Conservation (phyloP, 108 stramenopile species). For the Pelagomonas calceolata region DNA sequence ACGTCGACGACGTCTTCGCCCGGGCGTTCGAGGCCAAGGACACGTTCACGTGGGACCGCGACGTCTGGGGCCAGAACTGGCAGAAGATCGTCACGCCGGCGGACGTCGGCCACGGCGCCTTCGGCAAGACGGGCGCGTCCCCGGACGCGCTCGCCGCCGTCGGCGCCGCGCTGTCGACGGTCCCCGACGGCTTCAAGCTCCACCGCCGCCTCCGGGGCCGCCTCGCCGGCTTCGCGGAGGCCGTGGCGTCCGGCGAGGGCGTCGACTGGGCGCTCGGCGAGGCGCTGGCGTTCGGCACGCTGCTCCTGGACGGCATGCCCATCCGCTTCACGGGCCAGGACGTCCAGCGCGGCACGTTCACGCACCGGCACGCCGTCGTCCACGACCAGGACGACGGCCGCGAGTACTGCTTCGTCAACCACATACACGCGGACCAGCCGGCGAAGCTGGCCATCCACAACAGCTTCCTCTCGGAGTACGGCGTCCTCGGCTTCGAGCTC, state of each 20-base stretch:
- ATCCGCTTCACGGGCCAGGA: constrained; percentile 97
- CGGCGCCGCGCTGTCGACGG: constrained; percentile 62
- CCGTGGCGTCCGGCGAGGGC: constrained; percentile 67
- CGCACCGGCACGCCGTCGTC: constrained; percentile 90
- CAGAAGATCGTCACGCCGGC: not conserved
- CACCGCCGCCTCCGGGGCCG: constrained; percentile 86
- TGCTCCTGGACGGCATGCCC: constrained; percentile 92
- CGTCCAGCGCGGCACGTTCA: constrained; percentile 90
- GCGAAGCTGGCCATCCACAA: constrained; percentile 82
- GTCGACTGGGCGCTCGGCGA: constrained; percentile 99
- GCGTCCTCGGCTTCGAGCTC: constrained; percentile 94
- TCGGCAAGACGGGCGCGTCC: constrained; percentile 81
- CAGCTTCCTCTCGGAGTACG: constrained; percentile 90
- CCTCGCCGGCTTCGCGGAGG: constrained; percentile 63
- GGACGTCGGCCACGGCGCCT: not conserved
- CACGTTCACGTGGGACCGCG: constrained; percentile 57
- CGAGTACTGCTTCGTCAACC: constrained; percentile 69
- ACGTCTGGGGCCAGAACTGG: not conserved
- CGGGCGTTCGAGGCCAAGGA: constrained; percentile 67
- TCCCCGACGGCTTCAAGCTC: constrained; percentile 76
- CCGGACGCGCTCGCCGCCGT: constrained; percentile 61
- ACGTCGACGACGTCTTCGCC: constrained; percentile 69
- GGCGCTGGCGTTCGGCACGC: constrained; percentile 89
- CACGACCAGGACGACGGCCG: constrained; percentile 89
- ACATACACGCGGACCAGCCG: constrained; percentile 66